phyloP scores from a whole-genome alignment of 2,329 filamentous ascomycete genomes.

The Albophoma yamanashiensis region DNA sequence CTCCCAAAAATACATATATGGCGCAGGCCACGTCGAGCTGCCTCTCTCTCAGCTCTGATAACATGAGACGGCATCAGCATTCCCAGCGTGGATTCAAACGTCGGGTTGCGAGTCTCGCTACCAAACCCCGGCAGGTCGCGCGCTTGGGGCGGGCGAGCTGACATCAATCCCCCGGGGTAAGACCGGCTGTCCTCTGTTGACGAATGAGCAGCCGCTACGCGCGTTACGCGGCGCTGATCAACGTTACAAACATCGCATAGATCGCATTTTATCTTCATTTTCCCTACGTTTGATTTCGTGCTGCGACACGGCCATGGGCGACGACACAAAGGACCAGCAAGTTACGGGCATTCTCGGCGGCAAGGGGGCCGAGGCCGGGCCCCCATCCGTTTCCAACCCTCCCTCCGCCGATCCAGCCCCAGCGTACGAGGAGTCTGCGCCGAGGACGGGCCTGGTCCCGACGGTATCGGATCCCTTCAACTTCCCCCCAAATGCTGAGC shows the following conservation, averaged over 20 bases:
- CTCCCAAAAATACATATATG: too few relatives aligned
- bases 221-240: neutral
- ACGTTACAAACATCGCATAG: neutral
- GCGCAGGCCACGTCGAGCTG: too few relatives aligned
- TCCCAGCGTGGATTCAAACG: too few relatives aligned
- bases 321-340: neutral
- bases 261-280: neutral
- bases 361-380: neutral
- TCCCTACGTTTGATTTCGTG: too few relatives aligned
- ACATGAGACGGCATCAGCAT: too few relatives aligned
- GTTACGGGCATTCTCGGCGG: neutral
- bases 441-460: constrained; percentile 1
- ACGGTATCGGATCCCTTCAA: constrained; percentile 22
- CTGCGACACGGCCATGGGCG: neutral
- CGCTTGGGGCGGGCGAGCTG: neutral
- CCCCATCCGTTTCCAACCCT: neutral
- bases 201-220: neutral
- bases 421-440: constrained; percentile 3
- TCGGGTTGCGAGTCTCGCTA: too few relatives aligned
- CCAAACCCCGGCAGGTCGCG: too few relatives aligned
- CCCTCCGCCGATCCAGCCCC: constrained; percentile 1
- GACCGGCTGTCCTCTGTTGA: neutral
- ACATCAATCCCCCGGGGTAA: neutral
- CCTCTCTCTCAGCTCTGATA: too few relatives aligned
- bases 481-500: constrained; percentile 21